Evolutionary conservation across 2,329 filamentous ascomycete species (phyloP).

Genomic region (Aspergillus sp.): DNA sequence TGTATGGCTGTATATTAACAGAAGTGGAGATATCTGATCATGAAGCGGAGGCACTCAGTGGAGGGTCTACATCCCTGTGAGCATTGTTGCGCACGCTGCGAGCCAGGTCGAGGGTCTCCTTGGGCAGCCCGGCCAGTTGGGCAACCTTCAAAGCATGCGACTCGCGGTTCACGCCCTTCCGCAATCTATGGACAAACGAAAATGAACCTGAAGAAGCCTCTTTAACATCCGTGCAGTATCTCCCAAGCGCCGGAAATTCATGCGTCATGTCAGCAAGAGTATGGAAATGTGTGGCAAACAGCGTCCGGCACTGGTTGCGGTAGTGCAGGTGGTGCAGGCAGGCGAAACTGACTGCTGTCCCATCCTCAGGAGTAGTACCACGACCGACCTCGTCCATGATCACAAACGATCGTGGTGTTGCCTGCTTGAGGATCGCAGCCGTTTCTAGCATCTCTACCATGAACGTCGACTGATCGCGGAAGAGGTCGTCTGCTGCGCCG

Average conservation of each 20-base stretch:
- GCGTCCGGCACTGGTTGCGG: constrained; percentile 72
- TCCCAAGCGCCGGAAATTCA: constrained; percentile 60
- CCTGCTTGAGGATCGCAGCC: constrained; percentile 80
- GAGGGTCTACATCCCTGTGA: constrained; percentile 13
- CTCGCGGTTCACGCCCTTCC: constrained; percentile 76
- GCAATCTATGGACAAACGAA: constrained; percentile 80
- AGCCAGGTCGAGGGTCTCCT: constrained; percentile 69
- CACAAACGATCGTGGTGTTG: constrained; percentile 81
- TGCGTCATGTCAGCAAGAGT: constrained; percentile 73
- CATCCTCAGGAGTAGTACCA: constrained; percentile 91
- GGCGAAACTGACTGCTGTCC: constrained; percentile 84
- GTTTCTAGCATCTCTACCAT: constrained; percentile 99
- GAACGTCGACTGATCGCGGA: constrained; percentile 91
- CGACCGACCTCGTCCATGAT: constrained; percentile 98
- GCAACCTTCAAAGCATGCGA: constrained; percentile 97
- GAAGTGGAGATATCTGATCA: background rate
- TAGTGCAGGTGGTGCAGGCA: constrained; percentile 80
- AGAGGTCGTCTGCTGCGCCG: constrained; percentile 93
- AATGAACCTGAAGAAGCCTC: constrained; percentile 72
- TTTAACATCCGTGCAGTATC: constrained; percentile 86
- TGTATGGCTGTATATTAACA: background rate
- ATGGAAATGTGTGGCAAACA: constrained; percentile 98
- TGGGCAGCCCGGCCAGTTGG: constrained; percentile 76
- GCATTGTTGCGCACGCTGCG: constrained; percentile 52
- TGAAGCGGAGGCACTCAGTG: background rate